Evolutionary conservation across 2,329 filamentous ascomycete genomes (phyloP), one percentile per base, ranked within the genome.

Genomic region (Trichoderma oligosporum): DNA sequence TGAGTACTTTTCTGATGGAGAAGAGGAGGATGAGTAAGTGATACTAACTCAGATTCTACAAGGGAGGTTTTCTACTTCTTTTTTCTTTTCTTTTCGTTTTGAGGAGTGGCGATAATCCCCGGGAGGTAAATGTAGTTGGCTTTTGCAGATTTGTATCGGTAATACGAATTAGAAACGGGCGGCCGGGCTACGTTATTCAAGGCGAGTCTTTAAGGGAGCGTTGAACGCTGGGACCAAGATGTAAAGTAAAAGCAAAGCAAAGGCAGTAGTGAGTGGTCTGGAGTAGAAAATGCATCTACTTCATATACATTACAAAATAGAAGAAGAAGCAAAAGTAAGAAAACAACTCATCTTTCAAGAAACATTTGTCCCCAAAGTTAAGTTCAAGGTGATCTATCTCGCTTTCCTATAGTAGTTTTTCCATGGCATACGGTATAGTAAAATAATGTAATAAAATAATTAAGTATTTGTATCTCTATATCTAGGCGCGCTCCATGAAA

Each of bases 1-100:
- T 72, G 88, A 93, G 60, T 92, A 94, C 71, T 85, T 87, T 65
- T 86, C 86, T 4, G 88, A 90, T 54, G 81, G 78, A 2, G 84
- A 83, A 42, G 78, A 78, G 3, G 66, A 66, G 3, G 67, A 70
- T 2, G 68, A 71, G 4, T 64, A 70, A 20, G 20, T 2, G 11
- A n/a, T 25, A 36, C 3, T 42, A 27, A 14, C 14, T 4, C n/a
- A 14, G 20, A 5, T 11, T 24, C 20, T 22, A 24, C n/a, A n/a
- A n/a, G n/a, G n/a, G n/a, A n/a, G n/a, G n/a, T n/a, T n/a, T n/a
- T n/a, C n/a, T n/a, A n/a, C n/a, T n/a, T n/a, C n/a, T n/a, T n/a
- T n/a, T n/a, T n/a, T n/a, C n/a, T n/a, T n/a, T n/a, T n/a, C n/a
- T n/a, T n/a, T n/a, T n/a, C n/a, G n/a, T n/a, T n/a, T n/a, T n/a